Percentiles rank a stretch among this genome's conserved stretches.
Evolutionary conservation across 306 rosid genomes (phyloP).

Genomic region (Medicago lupulina): DNA sequence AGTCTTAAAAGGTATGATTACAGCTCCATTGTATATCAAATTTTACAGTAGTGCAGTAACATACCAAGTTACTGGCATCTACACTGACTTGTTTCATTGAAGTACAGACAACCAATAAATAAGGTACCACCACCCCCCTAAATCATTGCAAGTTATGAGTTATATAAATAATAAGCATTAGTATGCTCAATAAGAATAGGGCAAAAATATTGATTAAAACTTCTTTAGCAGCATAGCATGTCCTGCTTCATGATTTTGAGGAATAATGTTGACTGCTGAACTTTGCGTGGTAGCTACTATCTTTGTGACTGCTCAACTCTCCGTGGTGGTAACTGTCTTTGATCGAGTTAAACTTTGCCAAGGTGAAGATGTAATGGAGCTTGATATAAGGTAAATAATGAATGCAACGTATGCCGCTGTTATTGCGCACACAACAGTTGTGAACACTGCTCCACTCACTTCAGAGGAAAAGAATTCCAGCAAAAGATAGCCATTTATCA

Average conservation of each 20-base stretch:
- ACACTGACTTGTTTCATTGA: slow-evolving; percentile 23
- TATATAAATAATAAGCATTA: slow-evolving; percentile 42
- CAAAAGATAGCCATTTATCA: slow-evolving; percentile 89
- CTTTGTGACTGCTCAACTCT: slow-evolving; percentile 58
- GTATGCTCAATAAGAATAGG: slow-evolving; percentile 27
- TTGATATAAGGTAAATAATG: slow-evolving; percentile 71
- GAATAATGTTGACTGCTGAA: slow-evolving; percentile 47
- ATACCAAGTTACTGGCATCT: background rate
- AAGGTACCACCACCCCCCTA: slow-evolving; percentile 27
- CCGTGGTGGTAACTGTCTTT: slow-evolving; percentile 47
- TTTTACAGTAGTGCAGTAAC: slow-evolving; percentile 36
- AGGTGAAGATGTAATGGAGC: slow-evolving; percentile 52
- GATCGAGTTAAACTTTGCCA: slow-evolving; percentile 49
- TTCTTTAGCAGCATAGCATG: slow-evolving; percentile 25
- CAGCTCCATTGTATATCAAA: slow-evolving; percentile 37
- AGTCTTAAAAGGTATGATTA: slow-evolving; percentile 29
- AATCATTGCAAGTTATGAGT: slow-evolving; percentile 31
- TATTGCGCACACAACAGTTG: slow-evolving; percentile 45
- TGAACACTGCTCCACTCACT: slow-evolving; percentile 61
- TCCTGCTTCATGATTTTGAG: slow-evolving; percentile 26
- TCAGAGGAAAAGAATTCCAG: slow-evolving; percentile 77
- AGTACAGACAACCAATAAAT: slow-evolving; percentile 27
- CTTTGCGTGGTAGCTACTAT: slow-evolving; percentile 36
- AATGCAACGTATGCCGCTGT: slow-evolving; percentile 74
- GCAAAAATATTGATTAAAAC: slow-evolving; percentile 23